Evolutionary conservation across 192 early-diverging fungal species (phyloP), one percentile per base, ranked within the genome.

Genomic region (Rhizophagus sp.): DNA sequence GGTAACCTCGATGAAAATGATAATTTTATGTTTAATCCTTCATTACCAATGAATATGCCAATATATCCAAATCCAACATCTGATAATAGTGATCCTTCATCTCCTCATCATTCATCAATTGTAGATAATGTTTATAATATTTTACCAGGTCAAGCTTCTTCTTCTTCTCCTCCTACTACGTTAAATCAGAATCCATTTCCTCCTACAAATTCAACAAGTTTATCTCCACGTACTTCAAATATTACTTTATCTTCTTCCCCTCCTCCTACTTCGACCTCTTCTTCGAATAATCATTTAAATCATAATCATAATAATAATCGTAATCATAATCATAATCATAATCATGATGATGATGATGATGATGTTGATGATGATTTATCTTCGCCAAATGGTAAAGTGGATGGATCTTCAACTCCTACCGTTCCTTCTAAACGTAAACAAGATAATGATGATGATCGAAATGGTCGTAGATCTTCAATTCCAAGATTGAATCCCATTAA

Each of bases 341-440:
- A 65, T 11, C 27, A 27, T 25, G 12, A 27, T 25, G 22, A 65
- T 25, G 13, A 8, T 10, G 27, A 30, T 25, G 27, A 11, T 11
- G 27, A 10, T 6, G 24, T 25, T 27, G n/a, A 3, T 27, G 27
- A 64, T 64, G n/a, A 64, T 27, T 1, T 50, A 50, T 50, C 25
- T 6, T 17, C 71, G 1, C 10, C 9, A 33, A 50, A 27, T 44
- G 47, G 47, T 30, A 24, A 50, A 10, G 5, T 13, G 3, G 41
- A 73, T 62, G 27, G 27, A 64, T 24, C 30, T 22, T n/a, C 61
- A 22, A 34, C 36, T 10, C 17, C 57, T 6, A 41, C 63, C n/a
- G 33, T 78, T 50, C 76, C 76, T 19, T 22, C 76, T 27, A 78
- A 78, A 68, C 76, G 76, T 68, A 78, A 78, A 78, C 49, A 30